These are phyloP conservation scores for Musa schizocarpa DNA, from an alignment of 176 grass and related monocot genomes.

Conservation along the genomic window DNA sequence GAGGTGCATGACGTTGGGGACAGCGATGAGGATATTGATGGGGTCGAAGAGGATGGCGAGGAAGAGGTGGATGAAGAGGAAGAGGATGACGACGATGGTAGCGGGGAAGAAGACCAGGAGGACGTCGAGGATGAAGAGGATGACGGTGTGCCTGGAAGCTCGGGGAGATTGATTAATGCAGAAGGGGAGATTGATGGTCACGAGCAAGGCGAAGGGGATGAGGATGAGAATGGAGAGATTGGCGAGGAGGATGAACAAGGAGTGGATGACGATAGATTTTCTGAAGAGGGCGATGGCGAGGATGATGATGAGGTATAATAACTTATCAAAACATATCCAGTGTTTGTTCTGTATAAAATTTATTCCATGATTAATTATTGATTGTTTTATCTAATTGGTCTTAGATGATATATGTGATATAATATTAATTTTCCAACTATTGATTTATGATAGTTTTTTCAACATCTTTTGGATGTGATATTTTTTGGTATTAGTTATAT, in stretches of 20 bases:
- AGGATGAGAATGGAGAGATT: constrained; percentile 81
- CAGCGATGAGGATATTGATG: constrained; percentile 51
- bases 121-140: not conserved
- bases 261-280: constrained; percentile 45
- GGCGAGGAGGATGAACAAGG: constrained; percentile 62
- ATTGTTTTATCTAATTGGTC: not conserved
- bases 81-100: not conserved
- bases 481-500: no score
- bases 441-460: no score
- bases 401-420: no score
- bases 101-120: not conserved
- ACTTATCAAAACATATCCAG: not conserved
- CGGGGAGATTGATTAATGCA: constrained; percentile 30
- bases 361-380: not conserved
- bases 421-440: no score
- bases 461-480: no score
- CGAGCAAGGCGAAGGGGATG: constrained; percentile 81
- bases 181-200: constrained; percentile 84
- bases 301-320: constrained; percentile 91
- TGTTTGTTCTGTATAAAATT: not conserved
- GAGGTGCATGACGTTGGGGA: constrained; percentile 52
- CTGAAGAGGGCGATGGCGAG: constrained; percentile 48
- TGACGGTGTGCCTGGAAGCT: constrained; percentile 40
- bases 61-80: not conserved
- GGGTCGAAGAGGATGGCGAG: constrained; percentile 19